These are phyloP conservation scores for Gnetum montanum DNA, from an alignment of 75 land plant genomes.

Conservation along the genomic window DNA sequence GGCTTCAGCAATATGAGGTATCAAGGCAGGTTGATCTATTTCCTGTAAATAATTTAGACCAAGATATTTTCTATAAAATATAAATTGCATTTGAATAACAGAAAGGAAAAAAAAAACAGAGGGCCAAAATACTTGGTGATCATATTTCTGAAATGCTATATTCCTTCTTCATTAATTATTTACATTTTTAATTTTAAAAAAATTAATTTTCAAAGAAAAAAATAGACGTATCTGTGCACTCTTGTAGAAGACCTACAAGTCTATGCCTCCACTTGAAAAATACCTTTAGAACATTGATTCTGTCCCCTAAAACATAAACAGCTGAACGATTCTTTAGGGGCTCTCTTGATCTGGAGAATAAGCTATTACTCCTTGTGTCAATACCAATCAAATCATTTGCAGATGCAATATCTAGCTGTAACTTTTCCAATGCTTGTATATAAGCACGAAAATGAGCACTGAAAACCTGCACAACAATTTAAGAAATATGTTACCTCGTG, in stretches of 20 bases:
- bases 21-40: constrained; percentile 93
- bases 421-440: constrained; percentile 90
- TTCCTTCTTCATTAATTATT: too few relatives aligned
- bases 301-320: constrained; percentile 92
- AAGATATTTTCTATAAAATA: background rate
- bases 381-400: constrained; percentile 90
- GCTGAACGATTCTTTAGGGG: constrained; percentile 89
- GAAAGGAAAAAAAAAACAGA: background rate
- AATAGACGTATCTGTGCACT: too few relatives aligned
- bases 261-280: too few relatives aligned
- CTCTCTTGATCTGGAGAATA: constrained; percentile 80
- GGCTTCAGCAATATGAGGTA: constrained; percentile 99
- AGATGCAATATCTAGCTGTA: constrained; percentile 93
- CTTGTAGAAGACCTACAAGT: too few relatives aligned
- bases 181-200: too few relatives aligned
- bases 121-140: background rate
- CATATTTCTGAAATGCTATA: too few relatives aligned
- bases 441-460: constrained; percentile 98
- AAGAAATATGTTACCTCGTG: background rate
- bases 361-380: constrained; percentile 68
- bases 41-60: constrained; percentile 43
- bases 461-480: constrained; percentile 62
- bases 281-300: constrained; percentile 87
- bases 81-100: background rate
- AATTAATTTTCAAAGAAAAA: too few relatives aligned